Base-by-base conservation (phyloP, 2,329 filamentous ascomycete species). In the Aspergillus sp. region DNA sequence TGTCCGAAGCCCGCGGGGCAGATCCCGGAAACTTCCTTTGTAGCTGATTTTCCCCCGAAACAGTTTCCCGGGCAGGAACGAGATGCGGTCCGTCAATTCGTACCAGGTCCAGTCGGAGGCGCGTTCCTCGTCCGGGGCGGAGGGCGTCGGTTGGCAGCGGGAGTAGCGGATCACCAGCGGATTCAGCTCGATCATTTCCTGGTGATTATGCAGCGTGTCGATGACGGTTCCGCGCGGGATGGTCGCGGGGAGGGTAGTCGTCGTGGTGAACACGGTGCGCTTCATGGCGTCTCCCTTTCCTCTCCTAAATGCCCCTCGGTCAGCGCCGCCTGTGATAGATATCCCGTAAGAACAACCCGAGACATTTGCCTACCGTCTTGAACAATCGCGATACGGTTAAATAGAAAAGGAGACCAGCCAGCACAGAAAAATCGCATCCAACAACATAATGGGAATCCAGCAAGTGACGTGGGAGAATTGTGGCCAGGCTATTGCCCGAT, bases 101-200 rank as follows among this genome's bases (percentile, higher is more conserved):
- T 90, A 94, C 90, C 90, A 95, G 15, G 73, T 73, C 56, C 83
- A 86, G 53, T 80, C 7, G 19, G 37, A 12, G n/a, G 17, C 73
- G 51, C 76, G 80, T 71, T 95, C 89, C 57, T 93, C 87, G 13
- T 81, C 71, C 0, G 80, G 74, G 10, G 85, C 83, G 61, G 83
- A 78, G 20, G 76, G 61, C 0, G 88, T 88, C 2, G 87, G 77
- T 42, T 79, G 76, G 67, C 88, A 88, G 27, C 75, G 76, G 56
- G 83, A 78, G 49, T 87, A 80, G 51, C 86, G 82, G 53, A 85
- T 81, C 47, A 95, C 85, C 43, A 94, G 76, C 1, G 89, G 89
- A 66, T 94, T 95, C 49, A 95, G 74, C 62, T 91, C 85, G 60
- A 95, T 94, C 84, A 95, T 94, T 58, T 83, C 83, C 44, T 77